A percentile compares a stretch with the other conserved stretches of the same genome.
These are phyloP conservation scores for Prunus padus DNA, from an alignment of 306 rosid species.

Conservation along the genomic window DNA sequence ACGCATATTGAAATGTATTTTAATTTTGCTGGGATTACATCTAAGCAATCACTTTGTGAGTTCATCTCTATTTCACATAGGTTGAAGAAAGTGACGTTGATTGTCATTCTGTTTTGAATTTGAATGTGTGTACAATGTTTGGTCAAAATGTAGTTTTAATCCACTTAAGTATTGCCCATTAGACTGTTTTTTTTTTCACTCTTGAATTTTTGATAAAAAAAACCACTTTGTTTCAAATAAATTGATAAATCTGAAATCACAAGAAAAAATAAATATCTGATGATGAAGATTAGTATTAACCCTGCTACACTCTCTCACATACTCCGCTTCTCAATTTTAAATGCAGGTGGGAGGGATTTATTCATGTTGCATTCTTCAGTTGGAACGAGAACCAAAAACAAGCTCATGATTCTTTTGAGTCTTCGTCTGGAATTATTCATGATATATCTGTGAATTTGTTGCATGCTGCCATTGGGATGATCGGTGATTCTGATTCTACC, in stretches of 20 bases:
- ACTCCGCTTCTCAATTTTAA: slow-evolving; percentile 12
- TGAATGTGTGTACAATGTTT: background rate
- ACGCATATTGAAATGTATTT: background rate
- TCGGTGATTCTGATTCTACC: slow-evolving; percentile 49
- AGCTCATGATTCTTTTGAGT: slow-evolving; percentile 24
- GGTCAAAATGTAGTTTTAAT: background rate
- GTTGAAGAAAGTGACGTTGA: slow-evolving; percentile 7
- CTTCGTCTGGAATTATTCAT: slow-evolving; percentile 35
- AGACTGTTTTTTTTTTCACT: no score
- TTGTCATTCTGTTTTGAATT: background rate
- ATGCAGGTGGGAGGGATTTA: slow-evolving; percentile 86
- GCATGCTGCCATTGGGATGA: slow-evolving; percentile 62
- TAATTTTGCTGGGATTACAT: background rate
- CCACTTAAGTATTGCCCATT: background rate
- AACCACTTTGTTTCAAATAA: background rate
- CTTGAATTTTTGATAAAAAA: background rate
- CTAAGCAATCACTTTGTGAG: background rate
- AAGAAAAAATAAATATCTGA: background rate
- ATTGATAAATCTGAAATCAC: background rate
- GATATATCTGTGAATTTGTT: slow-evolving; percentile 44
- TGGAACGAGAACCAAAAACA: slow-evolving; percentile 52
- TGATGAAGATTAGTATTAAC: background rate
- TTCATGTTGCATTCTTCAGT: slow-evolving; percentile 58
- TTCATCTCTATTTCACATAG: background rate
- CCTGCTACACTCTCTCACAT: background rate